phyloP scores from a whole-genome alignment of 495 filamentous ascomycete genomes.

The Zalerion maritima region DNA sequence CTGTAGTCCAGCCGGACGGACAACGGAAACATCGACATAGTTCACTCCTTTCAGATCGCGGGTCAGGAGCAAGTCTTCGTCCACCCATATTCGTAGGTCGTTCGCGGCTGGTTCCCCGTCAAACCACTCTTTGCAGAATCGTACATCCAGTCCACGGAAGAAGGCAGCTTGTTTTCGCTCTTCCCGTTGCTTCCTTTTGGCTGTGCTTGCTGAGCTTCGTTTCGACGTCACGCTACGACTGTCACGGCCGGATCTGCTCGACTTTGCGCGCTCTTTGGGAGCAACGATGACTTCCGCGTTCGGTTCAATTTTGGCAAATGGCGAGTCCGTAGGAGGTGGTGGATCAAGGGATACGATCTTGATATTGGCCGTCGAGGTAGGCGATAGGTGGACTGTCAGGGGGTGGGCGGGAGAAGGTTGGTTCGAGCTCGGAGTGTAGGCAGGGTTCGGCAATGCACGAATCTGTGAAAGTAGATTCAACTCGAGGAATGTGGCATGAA shows the following conservation, averaged over 20 bases:
- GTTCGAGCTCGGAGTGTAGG: constrained; percentile 34
- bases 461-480: constrained; percentile 88
- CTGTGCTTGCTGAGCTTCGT: constrained; percentile 58
- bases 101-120: constrained; percentile 41
- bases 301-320: constrained; percentile 82
- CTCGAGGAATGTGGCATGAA: constrained; percentile 89
- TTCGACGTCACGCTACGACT: constrained; percentile 55
- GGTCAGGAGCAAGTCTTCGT: constrained; percentile 52
- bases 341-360: constrained; percentile 66
- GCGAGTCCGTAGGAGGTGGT: constrained; percentile 46
- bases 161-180: constrained; percentile 51
- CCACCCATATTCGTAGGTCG: constrained; percentile 69
- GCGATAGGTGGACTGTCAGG: constrained; percentile 81
- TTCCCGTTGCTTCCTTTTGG: constrained; percentile 43
- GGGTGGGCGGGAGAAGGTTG: constrained; percentile 46
- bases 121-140: constrained; percentile 54
- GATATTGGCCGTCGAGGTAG: constrained; percentile 89
- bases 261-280: constrained; percentile 52
- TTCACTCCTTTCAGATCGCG: constrained; percentile 56
- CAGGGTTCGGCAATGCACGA: constrained; percentile 77
- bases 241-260: constrained; percentile 31
- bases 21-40: constrained; percentile 60
- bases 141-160: constrained; percentile 61
- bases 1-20: constrained; percentile 67
- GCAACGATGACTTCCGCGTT: constrained; percentile 95